Base-by-base conservation (phyloP, 2,329 filamentous ascomycete genomes). In the Epichloe coenophiala region DNA sequence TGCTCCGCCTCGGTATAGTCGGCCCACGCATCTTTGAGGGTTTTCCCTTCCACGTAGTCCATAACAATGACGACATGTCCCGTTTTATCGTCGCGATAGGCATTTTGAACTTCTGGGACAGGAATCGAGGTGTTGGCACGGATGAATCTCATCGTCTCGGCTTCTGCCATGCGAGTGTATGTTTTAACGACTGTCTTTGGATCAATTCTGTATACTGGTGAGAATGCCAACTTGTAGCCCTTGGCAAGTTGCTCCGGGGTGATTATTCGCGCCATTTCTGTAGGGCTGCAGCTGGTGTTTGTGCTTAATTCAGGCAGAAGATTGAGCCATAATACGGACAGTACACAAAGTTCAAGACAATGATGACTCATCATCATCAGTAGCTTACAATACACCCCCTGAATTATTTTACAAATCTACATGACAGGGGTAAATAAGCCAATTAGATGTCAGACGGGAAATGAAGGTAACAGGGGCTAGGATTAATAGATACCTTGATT, bases 41-140 rank as follows among this genome's bases (percentile, higher is more conserved):
- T 27, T 27, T 53, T 45, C 3, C 56, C 58, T 33, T 54, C 51
- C 13, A 59, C 42, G 19, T 50, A 57, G 8, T 56, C 53, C 57
- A 59, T 60, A 5, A 58, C 37, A 6, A 60, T 52, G 43, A 51
- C 44, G 5, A 47, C 44, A 4, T 55, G 35, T 2, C 53, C 52
- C 3, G 50, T 51, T 12, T 50, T 11, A 15, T 56, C 51, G 39
- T 56, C 54, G 3, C 1, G 8, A 42, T 51, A 51, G 7, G 46
- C 50, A 19, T 53, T 38, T 31, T 51, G 42, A 5, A 54, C 37
- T 45, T 43, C 19, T n/a, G 54, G 54, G 1, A 56, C 52, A 4
- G 54, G 54, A 23, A 56, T 54, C 31, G 35, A 42, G 13, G 54
- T 56, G 45, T 51, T 47, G 1, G 52, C 44, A n/a, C 35, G 48